phyloP scores from a whole-genome alignment of 768 basidiomycete species.

The Sporobolomyces roseus region DNA sequence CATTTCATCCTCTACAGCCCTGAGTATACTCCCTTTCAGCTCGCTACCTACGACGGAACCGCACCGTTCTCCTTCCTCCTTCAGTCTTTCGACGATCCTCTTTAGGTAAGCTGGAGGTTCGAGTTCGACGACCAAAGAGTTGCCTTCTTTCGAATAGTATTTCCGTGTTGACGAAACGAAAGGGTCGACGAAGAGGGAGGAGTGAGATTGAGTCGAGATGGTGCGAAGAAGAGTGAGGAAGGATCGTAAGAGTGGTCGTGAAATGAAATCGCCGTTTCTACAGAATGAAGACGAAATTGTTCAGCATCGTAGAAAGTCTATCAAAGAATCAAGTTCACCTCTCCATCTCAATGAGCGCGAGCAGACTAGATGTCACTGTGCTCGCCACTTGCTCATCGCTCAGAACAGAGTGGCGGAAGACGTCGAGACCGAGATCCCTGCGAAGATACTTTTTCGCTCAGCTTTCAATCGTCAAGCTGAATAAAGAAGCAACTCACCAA shows the following conservation, averaged over 20 bases:
- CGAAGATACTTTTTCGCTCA: no score
- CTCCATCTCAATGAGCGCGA: conserved; percentile 59
- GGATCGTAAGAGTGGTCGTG: conserved; percentile 79
- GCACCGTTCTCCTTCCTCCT: conserved; percentile 64
- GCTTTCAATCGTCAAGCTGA: not conserved
- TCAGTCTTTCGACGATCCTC: conserved; percentile 65
- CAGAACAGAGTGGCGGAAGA: conserved; percentile 59
- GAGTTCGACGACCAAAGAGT: conserved; percentile 62
- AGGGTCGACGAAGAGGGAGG: conserved; percentile 71
- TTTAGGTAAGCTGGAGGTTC: conserved; percentile 67
- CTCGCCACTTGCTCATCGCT: conserved; percentile 53
- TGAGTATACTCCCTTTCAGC: conserved; percentile 52
- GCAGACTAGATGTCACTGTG: conserved; percentile 54
- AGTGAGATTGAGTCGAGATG: conserved; percentile 59
- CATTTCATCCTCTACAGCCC: conserved; percentile 59
- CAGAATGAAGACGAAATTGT: conserved; percentile 45
- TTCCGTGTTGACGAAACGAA: conserved; percentile 68
- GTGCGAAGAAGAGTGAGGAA: conserved; percentile 39
- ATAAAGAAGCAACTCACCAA: conserved; percentile 51
- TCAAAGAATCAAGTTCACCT: conserved; percentile 50
- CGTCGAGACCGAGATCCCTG: conserved; percentile 58
- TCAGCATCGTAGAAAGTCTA: not conserved
- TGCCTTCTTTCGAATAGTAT: conserved; percentile 75
- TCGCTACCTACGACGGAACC: conserved; percentile 25
- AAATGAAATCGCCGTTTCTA: conserved; percentile 81